Percentiles rank a stretch among this genome's conserved stretches.
Conservation (phyloP, 805 yeast genomes). For the Schwanniomyces polymorphus region DNA sequence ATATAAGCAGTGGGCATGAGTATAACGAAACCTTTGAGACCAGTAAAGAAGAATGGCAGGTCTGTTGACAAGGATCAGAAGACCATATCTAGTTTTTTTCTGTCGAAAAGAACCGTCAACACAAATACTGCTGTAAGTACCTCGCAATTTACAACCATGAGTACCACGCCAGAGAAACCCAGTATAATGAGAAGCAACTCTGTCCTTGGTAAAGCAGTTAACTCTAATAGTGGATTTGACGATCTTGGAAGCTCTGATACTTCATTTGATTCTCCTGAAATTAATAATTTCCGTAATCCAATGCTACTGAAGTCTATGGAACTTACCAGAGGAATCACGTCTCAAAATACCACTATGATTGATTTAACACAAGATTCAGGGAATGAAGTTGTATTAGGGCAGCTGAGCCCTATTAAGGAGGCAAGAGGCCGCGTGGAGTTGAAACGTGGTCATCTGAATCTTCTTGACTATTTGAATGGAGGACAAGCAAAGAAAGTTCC, state of each 20-base stretch:
- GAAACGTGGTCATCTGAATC: slow-evolving; percentile 20
- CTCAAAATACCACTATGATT: not conserved
- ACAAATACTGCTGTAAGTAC: not conserved
- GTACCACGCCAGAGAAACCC: slow-evolving; percentile 11
- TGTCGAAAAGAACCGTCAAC: not conserved
- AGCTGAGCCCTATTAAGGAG: slow-evolving; percentile 3
- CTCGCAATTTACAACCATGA: slow-evolving; percentile 5
- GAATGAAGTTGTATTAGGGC: slow-evolving; percentile 2
- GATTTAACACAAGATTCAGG: slow-evolving; percentile 9
- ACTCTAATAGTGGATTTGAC: slow-evolving; percentile 24
- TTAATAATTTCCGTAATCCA: slow-evolving; percentile 38
- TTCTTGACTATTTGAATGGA: slow-evolving; percentile 15
- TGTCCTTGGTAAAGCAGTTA: slow-evolving; percentile 15
- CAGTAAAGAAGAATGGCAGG: slow-evolving; percentile 3
- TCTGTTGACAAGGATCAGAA: slow-evolving; percentile 15
- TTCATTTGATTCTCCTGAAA: slow-evolving; percentile 37
- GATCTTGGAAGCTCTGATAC: slow-evolving; percentile 32
- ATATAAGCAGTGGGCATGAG: not conserved
- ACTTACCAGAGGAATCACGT: slow-evolving; percentile 1
- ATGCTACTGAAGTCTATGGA: slow-evolving; percentile 13
- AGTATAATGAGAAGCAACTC: slow-evolving; percentile 18
- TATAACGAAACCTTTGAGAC: slow-evolving; percentile 5
- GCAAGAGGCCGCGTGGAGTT: slow-evolving; percentile 3
- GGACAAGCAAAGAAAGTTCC: slow-evolving; percentile 23
- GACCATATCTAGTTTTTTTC: slow-evolving; percentile 29